A percentile compares a stretch with the other conserved stretches of the same genome.
phyloP scores from a whole-genome alignment of 2,329 filamentous ascomycete genomes.

The Nigrospora sphaerica region DNA sequence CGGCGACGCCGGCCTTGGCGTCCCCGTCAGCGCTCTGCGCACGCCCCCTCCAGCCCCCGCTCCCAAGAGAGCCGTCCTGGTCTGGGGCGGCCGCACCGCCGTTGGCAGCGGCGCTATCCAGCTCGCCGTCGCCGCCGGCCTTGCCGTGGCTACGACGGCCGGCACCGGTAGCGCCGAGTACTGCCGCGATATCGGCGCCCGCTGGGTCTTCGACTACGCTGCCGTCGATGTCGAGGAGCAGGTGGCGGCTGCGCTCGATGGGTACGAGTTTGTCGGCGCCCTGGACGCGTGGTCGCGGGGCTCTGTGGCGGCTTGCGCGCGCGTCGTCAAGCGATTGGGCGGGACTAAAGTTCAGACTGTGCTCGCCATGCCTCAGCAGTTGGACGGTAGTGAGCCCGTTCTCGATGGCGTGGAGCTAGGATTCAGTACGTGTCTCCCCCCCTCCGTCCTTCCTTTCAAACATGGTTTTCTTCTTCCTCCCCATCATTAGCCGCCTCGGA shows the following conservation, averaged over 20 bases:
- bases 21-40: not conserved
- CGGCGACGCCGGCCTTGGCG: constrained; percentile 1
- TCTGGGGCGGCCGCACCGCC: constrained; percentile 27
- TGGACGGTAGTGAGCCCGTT: constrained; percentile 17
- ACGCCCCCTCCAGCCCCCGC: not conserved
- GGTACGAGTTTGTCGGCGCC: constrained; percentile 21
- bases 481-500: constrained; percentile 16
- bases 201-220: constrained; percentile 15
- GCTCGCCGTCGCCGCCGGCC: constrained; percentile 29
- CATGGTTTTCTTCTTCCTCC: constrained; percentile 10
- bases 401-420: constrained; percentile 23
- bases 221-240: constrained; percentile 14
- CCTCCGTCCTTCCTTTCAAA: not conserved
- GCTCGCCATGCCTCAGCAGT: too few species aligned
- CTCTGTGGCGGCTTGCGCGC: constrained; percentile 1
- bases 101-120: constrained; percentile 36
- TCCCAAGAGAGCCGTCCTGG: constrained; percentile 1
- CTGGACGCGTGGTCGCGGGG: constrained; percentile 9
- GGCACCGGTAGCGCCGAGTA: constrained; percentile 20
- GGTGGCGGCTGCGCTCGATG: constrained; percentile 18
- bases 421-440: constrained; percentile 12
- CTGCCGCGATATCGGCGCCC: constrained; percentile 12
- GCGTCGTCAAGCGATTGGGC: not conserved
- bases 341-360: not conserved
- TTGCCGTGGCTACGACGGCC: constrained; percentile 29